phyloP scores from a whole-genome alignment of 345 rosid species.

The Rubroshorea leprosula region DNA sequence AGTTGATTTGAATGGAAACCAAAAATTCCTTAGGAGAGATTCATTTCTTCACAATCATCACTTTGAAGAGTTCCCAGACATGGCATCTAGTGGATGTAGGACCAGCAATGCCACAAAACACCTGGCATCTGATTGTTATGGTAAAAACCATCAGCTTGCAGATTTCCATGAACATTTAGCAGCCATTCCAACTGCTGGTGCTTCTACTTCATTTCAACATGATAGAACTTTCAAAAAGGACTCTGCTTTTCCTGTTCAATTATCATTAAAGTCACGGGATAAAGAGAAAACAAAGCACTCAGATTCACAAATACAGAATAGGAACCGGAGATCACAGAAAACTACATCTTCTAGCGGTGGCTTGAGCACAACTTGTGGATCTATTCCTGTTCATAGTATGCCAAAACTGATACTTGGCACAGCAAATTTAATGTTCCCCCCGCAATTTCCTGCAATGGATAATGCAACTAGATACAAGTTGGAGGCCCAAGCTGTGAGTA shows the following conservation, averaged over 20 bases:
- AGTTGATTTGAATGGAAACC: slow-evolving; percentile 34
- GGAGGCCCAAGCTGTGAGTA: no score
- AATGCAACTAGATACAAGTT: no score
- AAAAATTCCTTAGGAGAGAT: slow-evolving; percentile 42
- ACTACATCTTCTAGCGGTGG: slow-evolving; percentile 23
- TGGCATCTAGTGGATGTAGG: slow-evolving; percentile 37
- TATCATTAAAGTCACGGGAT: slow-evolving; percentile 38
- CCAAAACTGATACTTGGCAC: slow-evolving; percentile 35
- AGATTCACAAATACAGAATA: slow-evolving; percentile 28
- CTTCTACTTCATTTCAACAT: slow-evolving; percentile 49
- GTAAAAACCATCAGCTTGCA: no score
- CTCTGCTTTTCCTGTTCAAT: slow-evolving; percentile 28
- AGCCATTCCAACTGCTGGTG: slow-evolving; percentile 34
- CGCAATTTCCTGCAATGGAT: slow-evolving; percentile 25
- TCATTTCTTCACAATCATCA: slow-evolving; percentile 38
- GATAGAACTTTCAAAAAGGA: slow-evolving; percentile 34
- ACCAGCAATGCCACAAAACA: slow-evolving; percentile 25
- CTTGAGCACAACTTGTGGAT: slow-evolving; percentile 35
- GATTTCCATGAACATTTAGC: no score
- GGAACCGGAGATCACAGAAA: slow-evolving; percentile 29
- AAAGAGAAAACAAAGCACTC: slow-evolving; percentile 40
- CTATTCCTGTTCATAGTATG: slow-evolving; percentile 36
- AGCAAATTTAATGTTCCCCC: slow-evolving; percentile 43
- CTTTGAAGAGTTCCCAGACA: slow-evolving; percentile 37
- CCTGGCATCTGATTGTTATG: no score